Percentiles rank a stretch among this genome's conserved stretches.
These are phyloP conservation scores for Manihot esculenta DNA, from an alignment of 441 rosid genomes.

Conservation along the genomic window DNA sequence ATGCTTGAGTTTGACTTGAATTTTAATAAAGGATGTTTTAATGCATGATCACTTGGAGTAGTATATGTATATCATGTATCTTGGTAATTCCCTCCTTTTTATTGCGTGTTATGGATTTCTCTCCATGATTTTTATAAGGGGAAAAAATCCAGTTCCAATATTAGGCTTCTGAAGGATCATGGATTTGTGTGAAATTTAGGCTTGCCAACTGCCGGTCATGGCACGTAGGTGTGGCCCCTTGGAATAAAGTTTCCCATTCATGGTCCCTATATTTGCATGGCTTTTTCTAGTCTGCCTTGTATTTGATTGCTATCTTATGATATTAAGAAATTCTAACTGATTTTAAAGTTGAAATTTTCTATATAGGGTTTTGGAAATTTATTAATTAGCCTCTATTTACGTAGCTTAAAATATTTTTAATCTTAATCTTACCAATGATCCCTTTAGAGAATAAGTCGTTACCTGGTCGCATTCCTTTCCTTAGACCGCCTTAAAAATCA, in stretches of 20 bases:
- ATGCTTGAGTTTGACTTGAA: slow-evolving; percentile 15
- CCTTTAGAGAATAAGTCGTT: too few relatives aligned
- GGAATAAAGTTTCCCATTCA: background rate
- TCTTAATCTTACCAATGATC: too few relatives aligned
- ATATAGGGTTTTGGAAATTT: too few relatives aligned
- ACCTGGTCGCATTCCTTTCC: too few relatives aligned
- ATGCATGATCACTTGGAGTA: background rate
- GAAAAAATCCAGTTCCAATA: slow-evolving; percentile 4
- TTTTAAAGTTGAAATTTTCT: too few relatives aligned
- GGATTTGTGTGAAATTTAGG: background rate
- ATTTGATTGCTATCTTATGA: too few relatives aligned
- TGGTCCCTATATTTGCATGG: background rate
- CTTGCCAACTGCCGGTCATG: background rate
- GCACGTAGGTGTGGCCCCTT: background rate
- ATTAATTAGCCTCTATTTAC: too few relatives aligned
- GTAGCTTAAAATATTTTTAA: too few relatives aligned
- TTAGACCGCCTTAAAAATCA: too few relatives aligned
- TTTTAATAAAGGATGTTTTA: slow-evolving; percentile 23
- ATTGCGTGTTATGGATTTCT: slow-evolving; percentile 17
- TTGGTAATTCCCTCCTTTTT: background rate
- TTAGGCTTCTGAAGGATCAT: background rate
- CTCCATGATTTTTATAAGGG: slow-evolving; percentile 19
- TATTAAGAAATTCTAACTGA: too few relatives aligned
- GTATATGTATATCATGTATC: slow-evolving; percentile 19
- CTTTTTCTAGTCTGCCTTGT: background rate